phyloP scores from a whole-genome alignment of 805 yeast species.

The Pichia kluyveri region DNA sequence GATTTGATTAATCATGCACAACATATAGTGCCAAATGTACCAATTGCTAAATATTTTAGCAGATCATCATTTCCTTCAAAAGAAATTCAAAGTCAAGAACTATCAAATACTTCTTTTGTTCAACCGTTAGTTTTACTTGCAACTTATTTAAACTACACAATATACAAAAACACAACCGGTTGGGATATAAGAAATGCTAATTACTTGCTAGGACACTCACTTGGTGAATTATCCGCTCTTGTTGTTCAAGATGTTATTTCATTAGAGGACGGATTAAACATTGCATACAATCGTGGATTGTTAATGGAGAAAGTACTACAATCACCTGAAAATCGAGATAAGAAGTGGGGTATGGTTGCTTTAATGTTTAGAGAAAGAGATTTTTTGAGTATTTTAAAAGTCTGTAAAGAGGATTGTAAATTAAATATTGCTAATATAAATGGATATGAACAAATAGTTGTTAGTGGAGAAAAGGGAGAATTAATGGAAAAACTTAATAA shows the following conservation, averaged over 20 bases:
- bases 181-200: slow-evolving; percentile 15
- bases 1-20: background rate
- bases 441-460: slow-evolving; percentile 27
- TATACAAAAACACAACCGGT: slow-evolving; percentile 10
- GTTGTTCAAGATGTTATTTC: slow-evolving; percentile 21
- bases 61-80: background rate
- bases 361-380: slow-evolving; percentile 21
- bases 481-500: slow-evolving; percentile 10
- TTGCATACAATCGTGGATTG: slow-evolving; percentile 23
- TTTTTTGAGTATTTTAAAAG: slow-evolving; percentile 12
- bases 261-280: slow-evolving; percentile 17
- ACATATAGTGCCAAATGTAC: slow-evolving; percentile 6
- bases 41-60: slow-evolving; percentile 13
- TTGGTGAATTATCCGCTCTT: slow-evolving; percentile 27
- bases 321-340: slow-evolving; percentile 3
- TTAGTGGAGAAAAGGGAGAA: slow-evolving; percentile 20
- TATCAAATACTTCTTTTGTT: slow-evolving; percentile 7
- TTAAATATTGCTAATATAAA: slow-evolving; percentile 25
- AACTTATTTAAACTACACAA: slow-evolving; percentile 17
- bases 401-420: slow-evolving; percentile 9
- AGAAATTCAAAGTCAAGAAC: background rate
- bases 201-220: slow-evolving; percentile 27
- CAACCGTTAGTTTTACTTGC: slow-evolving; percentile 13
- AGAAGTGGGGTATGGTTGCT: slow-evolving; percentile 29
- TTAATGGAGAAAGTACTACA: slow-evolving; percentile 23